Evolutionary conservation across 441 rosid genomes (phyloP).

Genomic region (Isatis lusitanica): DNA sequence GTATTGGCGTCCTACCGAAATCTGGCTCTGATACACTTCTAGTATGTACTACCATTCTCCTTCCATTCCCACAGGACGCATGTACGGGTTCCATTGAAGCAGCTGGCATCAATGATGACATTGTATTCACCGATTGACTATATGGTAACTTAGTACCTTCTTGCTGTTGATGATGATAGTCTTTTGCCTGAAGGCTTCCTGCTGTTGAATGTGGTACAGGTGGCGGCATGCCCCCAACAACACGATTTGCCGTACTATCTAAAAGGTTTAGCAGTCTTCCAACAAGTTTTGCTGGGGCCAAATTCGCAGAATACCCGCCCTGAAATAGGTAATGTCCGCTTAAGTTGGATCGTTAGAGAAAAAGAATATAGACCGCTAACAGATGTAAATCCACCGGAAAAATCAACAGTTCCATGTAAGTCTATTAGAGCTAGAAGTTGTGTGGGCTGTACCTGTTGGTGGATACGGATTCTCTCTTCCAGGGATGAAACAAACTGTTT

Average conservation of each 20-base stretch:
- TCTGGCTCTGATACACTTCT: conserved; percentile 98
- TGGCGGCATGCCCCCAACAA: conserved; percentile 93
- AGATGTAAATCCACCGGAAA: conserved; percentile 2
- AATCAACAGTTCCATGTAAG: neutral
- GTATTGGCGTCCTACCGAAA: conserved; percentile 86
- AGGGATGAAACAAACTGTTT: conserved; percentile 49
- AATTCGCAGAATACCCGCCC: conserved; percentile 80
- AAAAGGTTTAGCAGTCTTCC: conserved; percentile 83
- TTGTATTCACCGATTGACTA: conserved; percentile 87
- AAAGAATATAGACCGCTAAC: neutral
- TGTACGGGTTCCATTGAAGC: conserved; percentile 78
- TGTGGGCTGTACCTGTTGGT: conserved; percentile 50
- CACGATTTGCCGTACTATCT: conserved; percentile 85
- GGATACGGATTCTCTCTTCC: conserved; percentile 57
- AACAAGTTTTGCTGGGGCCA: conserved; percentile 82
- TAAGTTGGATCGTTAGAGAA: conserved; percentile 24
- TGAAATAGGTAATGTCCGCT: conserved; percentile 38
- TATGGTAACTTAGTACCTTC: conserved; percentile 60
- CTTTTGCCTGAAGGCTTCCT: conserved; percentile 51
- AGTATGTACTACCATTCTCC: conserved; percentile 59
- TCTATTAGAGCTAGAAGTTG: conserved; percentile 2
- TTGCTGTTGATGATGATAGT: conserved; percentile 49
- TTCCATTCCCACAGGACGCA: conserved; percentile 57
- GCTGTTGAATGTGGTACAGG: conserved; percentile 54
- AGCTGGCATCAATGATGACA: conserved; percentile 82